Conservation (phyloP, 2,329 filamentous ascomycete species). For the Colletotrichum sp. region DNA sequence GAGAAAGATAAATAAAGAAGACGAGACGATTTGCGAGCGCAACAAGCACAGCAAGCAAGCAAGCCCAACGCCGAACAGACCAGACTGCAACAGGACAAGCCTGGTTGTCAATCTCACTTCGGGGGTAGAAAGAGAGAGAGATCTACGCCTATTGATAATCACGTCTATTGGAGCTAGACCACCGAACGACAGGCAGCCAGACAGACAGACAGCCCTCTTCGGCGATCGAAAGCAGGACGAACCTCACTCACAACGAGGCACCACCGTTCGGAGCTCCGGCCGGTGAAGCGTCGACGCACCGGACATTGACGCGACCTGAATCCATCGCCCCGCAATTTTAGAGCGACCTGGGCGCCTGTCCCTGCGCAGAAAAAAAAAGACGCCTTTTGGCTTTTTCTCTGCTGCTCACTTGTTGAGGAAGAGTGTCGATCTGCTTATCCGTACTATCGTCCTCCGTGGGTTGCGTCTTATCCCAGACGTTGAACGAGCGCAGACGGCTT, state of each 20-base stretch:
- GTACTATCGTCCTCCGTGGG: neutral
- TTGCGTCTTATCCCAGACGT: neutral
- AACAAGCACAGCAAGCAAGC: neutral
- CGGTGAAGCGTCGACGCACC: neutral
- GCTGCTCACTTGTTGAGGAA: neutral
- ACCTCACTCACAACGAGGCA: neutral
- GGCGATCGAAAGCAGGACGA: neutral
- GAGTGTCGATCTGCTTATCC: neutral
- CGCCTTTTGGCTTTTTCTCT: neutral
- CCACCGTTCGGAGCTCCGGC: conserved; percentile 12
- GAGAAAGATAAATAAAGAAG: neutral
- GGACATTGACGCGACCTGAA: neutral
- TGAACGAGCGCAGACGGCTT: neutral
- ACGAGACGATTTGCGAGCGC: neutral
- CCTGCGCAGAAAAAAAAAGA: neutral
- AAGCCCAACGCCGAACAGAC: neutral
- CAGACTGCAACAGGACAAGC: neutral
- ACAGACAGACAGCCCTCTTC: neutral
- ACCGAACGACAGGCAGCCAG: neutral
- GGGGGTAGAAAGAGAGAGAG: neutral
- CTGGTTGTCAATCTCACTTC: neutral
- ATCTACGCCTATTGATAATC: neutral
- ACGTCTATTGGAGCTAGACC: neutral
- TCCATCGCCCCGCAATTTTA: neutral
- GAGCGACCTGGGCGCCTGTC: neutral